These are phyloP conservation scores for Geranomyces variabilis DNA, from an alignment of 192 early-diverging fungal genomes.

Conservation along the genomic window DNA sequence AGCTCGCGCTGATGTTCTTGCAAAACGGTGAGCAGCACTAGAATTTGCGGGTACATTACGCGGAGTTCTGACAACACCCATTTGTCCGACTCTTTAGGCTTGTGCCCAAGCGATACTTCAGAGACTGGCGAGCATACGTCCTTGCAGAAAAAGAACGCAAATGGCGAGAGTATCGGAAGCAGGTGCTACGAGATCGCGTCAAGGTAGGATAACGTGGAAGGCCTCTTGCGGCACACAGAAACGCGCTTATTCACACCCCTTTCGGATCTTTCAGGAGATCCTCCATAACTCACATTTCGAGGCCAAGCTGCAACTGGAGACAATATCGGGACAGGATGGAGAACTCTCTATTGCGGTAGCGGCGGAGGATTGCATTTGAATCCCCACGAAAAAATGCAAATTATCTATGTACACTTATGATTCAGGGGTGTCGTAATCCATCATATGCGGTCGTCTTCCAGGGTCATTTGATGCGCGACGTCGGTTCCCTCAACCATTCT, in stretches of 20 bases:
- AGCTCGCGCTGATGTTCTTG: slow-evolving; percentile 1
- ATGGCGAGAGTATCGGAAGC: slow-evolving; percentile 34
- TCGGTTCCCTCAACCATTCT: slow-evolving; percentile 95
- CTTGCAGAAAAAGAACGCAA: slow-evolving; percentile 17
- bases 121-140: slow-evolving; percentile 25
- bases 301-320: slow-evolving; percentile 19
- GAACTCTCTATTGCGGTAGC: background rate
- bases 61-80: background rate
- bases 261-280: slow-evolving; percentile 15
- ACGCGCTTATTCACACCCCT: background rate
- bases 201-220: slow-evolving; percentile 18
- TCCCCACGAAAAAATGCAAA: too few relatives aligned
- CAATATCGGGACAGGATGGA: slow-evolving; percentile 25
- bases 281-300: slow-evolving; percentile 26
- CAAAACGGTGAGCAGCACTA: background rate
- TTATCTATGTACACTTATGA: background rate
- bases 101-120: slow-evolving; percentile 18
- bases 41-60: background rate
- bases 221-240: background rate
- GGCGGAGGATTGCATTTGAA: too few relatives aligned
- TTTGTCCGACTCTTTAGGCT: slow-evolving; percentile 1
- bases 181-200: slow-evolving; percentile 28
- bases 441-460: slow-evolving; percentile 69
- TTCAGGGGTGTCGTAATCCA: too few relatives aligned
- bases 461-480: slow-evolving; percentile 93